These are phyloP conservation scores for Cucurbitaria berberidis DNA, from an alignment of 2,329 filamentous ascomycete genomes.

Conservation along the genomic window DNA sequence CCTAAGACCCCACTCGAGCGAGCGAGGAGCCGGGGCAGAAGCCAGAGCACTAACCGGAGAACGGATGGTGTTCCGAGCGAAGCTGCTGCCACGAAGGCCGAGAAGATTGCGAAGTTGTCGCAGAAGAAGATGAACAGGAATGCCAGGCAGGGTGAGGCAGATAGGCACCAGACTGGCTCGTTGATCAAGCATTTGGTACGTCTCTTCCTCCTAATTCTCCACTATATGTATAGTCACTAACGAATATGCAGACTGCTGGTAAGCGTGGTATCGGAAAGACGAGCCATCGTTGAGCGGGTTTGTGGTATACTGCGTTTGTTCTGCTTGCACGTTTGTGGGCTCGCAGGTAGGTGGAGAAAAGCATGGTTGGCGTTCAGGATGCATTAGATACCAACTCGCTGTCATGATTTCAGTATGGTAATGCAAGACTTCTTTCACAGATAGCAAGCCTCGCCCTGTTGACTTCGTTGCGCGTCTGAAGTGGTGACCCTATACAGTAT, in stretches of 20 bases:
- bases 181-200: constrained; percentile 90
- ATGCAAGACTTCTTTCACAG: constrained; percentile 23
- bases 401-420: constrained; percentile 25
- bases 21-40: constrained; percentile 74
- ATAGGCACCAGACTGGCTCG: constrained; percentile 83
- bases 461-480: background rate
- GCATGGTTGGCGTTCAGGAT: constrained; percentile 39
- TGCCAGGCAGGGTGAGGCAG: constrained; percentile 95
- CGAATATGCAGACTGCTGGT: constrained; percentile 69
- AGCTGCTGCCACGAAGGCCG: constrained; percentile 74
- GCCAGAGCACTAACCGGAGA: constrained; percentile 70
- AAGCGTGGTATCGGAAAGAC: constrained; percentile 96
- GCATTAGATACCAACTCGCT: constrained; percentile 40
- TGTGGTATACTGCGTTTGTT: constrained; percentile 15
- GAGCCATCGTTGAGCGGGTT: constrained; percentile 54
- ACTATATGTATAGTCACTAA: constrained; percentile 18
- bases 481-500: background rate
- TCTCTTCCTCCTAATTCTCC: constrained; percentile 31
- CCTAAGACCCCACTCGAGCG: constrained; percentile 53
- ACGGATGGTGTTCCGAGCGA: constrained; percentile 78
- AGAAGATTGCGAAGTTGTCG: constrained; percentile 82
- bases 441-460: background rate
- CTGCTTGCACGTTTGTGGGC: constrained; percentile 12
- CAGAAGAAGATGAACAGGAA: constrained; percentile 99
- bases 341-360: constrained; percentile 26